Base-by-base conservation (phyloP, 805 yeast species). In the Metschnikowia shivogae region DNA sequence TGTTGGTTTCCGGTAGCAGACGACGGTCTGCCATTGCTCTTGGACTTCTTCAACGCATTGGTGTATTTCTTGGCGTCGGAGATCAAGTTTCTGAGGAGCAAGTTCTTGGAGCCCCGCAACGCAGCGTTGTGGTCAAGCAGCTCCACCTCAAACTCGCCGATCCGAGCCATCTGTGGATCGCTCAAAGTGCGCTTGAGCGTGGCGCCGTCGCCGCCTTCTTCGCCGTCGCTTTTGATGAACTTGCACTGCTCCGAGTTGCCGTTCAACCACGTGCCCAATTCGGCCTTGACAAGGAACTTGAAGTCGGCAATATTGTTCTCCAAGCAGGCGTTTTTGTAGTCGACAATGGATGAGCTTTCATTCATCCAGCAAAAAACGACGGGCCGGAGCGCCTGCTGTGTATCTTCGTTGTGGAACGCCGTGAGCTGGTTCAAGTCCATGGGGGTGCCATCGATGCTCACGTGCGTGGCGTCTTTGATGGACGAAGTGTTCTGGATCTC, bases 211-310 rank as follows among this genome's bases (percentile, higher is more conserved):
- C 34, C 41, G 6, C 20, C 35, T 27, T 36, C 39, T 0, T 14
- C 44, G 5, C 22, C 46, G 3, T 48, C 50, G 30, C 65, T 64
- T 36, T 62, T 64, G 29, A 83, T 65, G 59, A 76, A 82, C 43
- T 80, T 77, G 50, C 87, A 81, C 20, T 75, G 71, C 32, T 74
- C 80, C 3, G 81, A 70, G 17, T 79, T 73, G 3, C 96, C 96
- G 48, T 76, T 77, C 42, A 92, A 73, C 89, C 93, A 90, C 27
- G 87, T 77, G 44, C 84, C 74, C 49, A 92, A 74, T 60, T 92
- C 96, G 7, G 89, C 82, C 65, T 95, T 82, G 56, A 89, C 95
- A 60, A 87, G 65, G 59, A 92, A 90, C 46, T 87, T 81, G 60
- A 92, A 77, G 50, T 87, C 87, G 2, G 80, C 73, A 29, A 92